These are phyloP conservation scores for Lyophyllum shimeji DNA, from an alignment of 768 basidiomycete genomes.

Conservation along the genomic window DNA sequence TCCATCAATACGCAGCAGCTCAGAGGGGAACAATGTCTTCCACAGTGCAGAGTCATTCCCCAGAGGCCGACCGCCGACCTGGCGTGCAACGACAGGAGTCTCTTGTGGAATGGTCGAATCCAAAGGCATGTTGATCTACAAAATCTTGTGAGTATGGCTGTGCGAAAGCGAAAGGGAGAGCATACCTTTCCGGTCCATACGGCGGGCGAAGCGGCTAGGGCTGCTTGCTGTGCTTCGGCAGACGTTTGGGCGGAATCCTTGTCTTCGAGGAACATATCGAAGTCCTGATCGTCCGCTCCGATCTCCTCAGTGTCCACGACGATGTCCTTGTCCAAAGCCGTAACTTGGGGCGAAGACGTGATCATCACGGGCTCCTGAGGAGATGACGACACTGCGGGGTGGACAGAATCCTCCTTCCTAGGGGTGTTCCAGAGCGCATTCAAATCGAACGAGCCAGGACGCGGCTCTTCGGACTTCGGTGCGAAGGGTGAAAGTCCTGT, in stretches of 20 bases:
- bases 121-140: constrained; percentile 76
- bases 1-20: constrained; percentile 75
- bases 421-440: constrained; percentile 69
- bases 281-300: constrained; percentile 74
- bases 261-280: constrained; percentile 82
- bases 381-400: constrained; percentile 14
- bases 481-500: constrained; percentile 51
- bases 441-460: constrained; percentile 65
- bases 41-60: constrained; percentile 61
- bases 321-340: constrained; percentile 38
- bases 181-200: constrained; percentile 80
- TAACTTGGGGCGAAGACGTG: constrained; percentile 21
- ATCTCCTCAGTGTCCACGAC: constrained; percentile 42
- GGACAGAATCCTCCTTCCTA: constrained; percentile 25
- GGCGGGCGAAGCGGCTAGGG: constrained; percentile 53
- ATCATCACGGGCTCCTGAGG: constrained; percentile 18
- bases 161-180: constrained; percentile 3
- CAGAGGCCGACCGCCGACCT: constrained; percentile 73
- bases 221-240: constrained; percentile 43
- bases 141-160: constrained; percentile 7
- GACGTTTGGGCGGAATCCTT: constrained; percentile 42
- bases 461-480: constrained; percentile 43
- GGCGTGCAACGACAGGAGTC: constrained; percentile 66
- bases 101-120: constrained; percentile 71
- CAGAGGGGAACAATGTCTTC: constrained; percentile 73